Conservation (phyloP, 768 basidiomycete genomes). For the Trametes cubensis region DNA sequence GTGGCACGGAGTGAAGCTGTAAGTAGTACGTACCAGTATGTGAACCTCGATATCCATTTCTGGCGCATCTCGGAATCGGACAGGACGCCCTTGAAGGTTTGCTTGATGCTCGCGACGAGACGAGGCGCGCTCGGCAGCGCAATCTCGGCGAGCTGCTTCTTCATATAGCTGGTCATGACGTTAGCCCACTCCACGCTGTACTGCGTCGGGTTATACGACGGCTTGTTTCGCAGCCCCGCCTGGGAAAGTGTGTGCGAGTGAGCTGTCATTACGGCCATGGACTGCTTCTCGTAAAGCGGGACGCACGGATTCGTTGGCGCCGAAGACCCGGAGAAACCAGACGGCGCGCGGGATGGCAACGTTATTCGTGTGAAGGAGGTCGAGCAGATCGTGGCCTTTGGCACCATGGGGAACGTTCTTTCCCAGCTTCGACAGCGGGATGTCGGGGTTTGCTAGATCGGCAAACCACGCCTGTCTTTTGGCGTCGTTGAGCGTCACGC, state of each 20-base stretch:
- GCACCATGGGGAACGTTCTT: slow-evolving; percentile 87
- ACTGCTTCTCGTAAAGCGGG: not conserved
- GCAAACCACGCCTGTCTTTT: slow-evolving; percentile 84
- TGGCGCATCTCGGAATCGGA: slow-evolving; percentile 71
- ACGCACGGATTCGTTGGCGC: slow-evolving; percentile 81
- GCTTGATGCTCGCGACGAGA: slow-evolving; percentile 77
- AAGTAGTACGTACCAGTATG: slow-evolving; percentile 64
- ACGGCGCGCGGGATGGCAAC: slow-evolving; percentile 82
- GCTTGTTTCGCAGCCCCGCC: slow-evolving; percentile 78
- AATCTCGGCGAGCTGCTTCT: slow-evolving; percentile 81
- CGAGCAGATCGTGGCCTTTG: slow-evolving; percentile 82
- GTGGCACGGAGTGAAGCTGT: too few species aligned
- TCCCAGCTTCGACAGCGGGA: slow-evolving; percentile 79
- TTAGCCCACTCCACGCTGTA: slow-evolving; percentile 88
- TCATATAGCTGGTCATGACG: slow-evolving; percentile 77
- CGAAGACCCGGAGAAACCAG: slow-evolving; percentile 87
- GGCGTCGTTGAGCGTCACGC: slow-evolving; percentile 78
- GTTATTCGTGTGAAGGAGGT: slow-evolving; percentile 73
- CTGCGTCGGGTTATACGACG: slow-evolving; percentile 77
- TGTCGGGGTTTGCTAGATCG: slow-evolving; percentile 78
- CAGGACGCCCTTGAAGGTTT: slow-evolving; percentile 80
- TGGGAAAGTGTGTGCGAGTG: slow-evolving; percentile 29
- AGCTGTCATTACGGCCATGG: not conserved
- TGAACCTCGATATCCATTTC: slow-evolving; percentile 77
- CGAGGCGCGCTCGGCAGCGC: slow-evolving; percentile 78